A percentile compares a stretch with the other conserved stretches of the same genome.
phyloP scores from a whole-genome alignment of 331 rosid genomes.

The Rhamnella rubrinervis region DNA sequence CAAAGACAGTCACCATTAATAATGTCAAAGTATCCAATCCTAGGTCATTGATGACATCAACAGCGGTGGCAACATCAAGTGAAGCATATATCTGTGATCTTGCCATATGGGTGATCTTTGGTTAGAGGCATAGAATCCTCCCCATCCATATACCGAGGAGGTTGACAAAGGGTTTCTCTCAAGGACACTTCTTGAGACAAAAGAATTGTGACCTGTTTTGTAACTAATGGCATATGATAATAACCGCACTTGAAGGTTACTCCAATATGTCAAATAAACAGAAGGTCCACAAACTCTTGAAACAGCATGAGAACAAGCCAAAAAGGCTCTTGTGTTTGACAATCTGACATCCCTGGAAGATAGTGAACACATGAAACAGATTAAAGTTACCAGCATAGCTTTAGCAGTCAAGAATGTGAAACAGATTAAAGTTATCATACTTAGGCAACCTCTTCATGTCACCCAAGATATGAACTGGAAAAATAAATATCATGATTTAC shows the following conservation, averaged over 20 bases:
- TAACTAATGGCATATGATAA: constrained; percentile 29
- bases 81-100: constrained; percentile 40
- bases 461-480: neutral
- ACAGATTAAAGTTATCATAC: too few species aligned
- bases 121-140: constrained; percentile 40
- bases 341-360: constrained; percentile 61
- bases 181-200: constrained; percentile 35
- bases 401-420: neutral
- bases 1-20: constrained; percentile 82
- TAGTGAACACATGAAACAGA: constrained; percentile 18
- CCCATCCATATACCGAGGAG: constrained; percentile 35
- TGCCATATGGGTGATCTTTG: constrained; percentile 33
- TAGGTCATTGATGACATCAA: constrained; percentile 91
- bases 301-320: constrained; percentile 33
- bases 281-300: constrained; percentile 48
- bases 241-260: constrained; percentile 36
- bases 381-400: neutral
- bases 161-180: constrained; percentile 28
- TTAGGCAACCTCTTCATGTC: too few species aligned
- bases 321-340: constrained; percentile 47
- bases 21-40: constrained; percentile 95
- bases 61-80: constrained; percentile 72
- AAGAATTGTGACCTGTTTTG: constrained; percentile 32
- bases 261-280: constrained; percentile 31
- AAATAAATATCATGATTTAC: too few species aligned